A percentile compares a stretch with the other conserved stretches of the same genome.
Evolutionary conservation across 1,284 basidiomycete genomes (phyloP).

Genomic region (Phylloboletellus chloephorus): DNA sequence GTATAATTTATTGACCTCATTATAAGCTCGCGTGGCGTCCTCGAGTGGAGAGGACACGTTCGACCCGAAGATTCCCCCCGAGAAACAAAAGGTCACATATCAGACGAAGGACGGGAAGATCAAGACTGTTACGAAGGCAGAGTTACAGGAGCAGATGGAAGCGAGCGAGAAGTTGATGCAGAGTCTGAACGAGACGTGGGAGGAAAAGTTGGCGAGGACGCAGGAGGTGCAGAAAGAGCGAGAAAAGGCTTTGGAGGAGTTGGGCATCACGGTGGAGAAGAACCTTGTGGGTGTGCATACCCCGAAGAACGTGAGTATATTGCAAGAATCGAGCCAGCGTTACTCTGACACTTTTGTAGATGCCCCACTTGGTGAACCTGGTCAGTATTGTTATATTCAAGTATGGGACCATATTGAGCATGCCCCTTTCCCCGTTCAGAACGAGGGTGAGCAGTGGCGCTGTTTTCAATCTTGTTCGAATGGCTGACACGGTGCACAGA

Average conservation of each 20-base stretch:
- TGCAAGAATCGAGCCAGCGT: conserved; percentile 5
- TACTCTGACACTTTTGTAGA: conserved; percentile 40
- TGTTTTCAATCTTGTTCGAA: conserved; percentile 7
- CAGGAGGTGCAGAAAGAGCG: conserved; percentile 94
- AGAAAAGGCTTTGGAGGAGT: conserved; percentile 94
- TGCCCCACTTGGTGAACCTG: conserved; percentile 94
- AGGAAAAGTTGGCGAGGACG: conserved; percentile 89
- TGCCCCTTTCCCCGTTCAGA: conserved; percentile 41
- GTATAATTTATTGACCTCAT: conserved; percentile 5
- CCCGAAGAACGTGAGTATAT: conserved; percentile 78
- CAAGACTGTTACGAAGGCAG: conserved; percentile 94
- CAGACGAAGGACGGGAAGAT: conserved; percentile 90
- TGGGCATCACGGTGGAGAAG: conserved; percentile 97
- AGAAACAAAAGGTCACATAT: conserved; percentile 95
- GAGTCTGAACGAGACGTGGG: conserved; percentile 95
- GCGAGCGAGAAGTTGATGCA: conserved; percentile 97
- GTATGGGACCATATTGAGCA: conserved; percentile 17
- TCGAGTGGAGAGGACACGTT: conserved; percentile 69
- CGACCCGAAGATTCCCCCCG: conserved; percentile 86
- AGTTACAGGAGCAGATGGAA: conserved; percentile 95
- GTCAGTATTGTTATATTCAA: conserved; percentile 42
- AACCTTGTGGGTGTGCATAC: conserved; percentile 94
- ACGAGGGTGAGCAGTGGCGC: conserved; percentile 57
- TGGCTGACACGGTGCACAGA: conserved; percentile 42
- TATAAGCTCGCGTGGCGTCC: conserved; percentile 65